Evolutionary conservation across 2,329 filamentous ascomycete species (phyloP), one percentile per base, ranked within the genome.

Genomic region (Pezicula carpinea): DNA sequence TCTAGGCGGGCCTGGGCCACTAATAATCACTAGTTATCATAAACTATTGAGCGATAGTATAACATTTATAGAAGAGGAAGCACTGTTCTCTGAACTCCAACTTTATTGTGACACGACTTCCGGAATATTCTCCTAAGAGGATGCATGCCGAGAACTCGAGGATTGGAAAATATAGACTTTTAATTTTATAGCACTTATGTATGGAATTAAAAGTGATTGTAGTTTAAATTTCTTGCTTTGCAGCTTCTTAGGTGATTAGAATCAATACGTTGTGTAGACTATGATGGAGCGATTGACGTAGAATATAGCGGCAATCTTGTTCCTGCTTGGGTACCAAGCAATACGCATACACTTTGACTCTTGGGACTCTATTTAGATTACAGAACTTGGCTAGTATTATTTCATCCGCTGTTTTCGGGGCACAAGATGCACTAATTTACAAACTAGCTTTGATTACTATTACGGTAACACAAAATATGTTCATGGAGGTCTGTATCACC

Each of bases 381-480:
- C 49, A 51, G 21, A 85, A 85, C 38, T 61, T 85, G 17, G 82
- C 84, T 81, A 83, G 83, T 11, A 71, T 87, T 2, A 80, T 86
- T 0, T 73, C 72, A 14, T 79, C 75, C 48, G 85, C 86, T 55
- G 82, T 87, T 51, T 88, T 87, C 67, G 72, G 75, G 3, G 67
- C 73, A 35, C 67, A 80, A 54, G 81, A 86, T 56, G 76, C 75
- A n/a, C 83, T 82, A 1, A 77, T 83, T 54, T 87, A 87, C 56
- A 71, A 77, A 51, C 80, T 66, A 2, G 83, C 83, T 0, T 63
- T 87, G 39, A 75, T 80, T 32, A 85, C 46, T 13, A 43, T 46
- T 15, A 43, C 36, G 1, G 42, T 42, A 29, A 43, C 48, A 31
- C 22, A 51, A 19, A 33, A 38, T 14, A 23, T 39, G 13, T 36